These are phyloP conservation scores for Capsicum rhomboideum DNA, from an alignment of 257 asterid genomes.

Conservation along the genomic window DNA sequence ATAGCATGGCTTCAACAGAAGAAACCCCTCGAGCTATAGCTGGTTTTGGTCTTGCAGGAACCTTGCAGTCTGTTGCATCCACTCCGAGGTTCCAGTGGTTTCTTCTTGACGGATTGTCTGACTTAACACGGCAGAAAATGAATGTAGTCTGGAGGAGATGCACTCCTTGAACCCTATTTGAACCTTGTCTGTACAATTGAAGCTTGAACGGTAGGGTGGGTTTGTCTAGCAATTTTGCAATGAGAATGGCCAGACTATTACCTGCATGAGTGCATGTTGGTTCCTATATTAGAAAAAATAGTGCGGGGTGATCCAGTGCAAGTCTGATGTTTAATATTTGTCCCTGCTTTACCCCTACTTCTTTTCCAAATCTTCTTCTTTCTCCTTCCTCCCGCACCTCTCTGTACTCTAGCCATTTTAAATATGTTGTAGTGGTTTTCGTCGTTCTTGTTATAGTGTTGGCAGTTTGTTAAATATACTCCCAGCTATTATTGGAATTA, in stretches of 20 bases:
- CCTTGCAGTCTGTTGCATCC: slow-evolving; percentile 27
- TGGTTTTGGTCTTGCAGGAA: slow-evolving; percentile 20
- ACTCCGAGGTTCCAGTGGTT: slow-evolving; percentile 43
- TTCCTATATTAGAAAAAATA: not conserved
- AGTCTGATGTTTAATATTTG: not conserved
- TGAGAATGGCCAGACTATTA: not conserved
- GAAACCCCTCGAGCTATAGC: slow-evolving; percentile 33
- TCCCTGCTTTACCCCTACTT: not conserved
- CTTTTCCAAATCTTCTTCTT: too few species aligned
- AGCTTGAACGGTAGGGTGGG: not conserved
- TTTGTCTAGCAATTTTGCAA: not conserved
- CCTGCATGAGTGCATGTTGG: not conserved
- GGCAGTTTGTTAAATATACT: too few species aligned
- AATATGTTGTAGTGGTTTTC: not conserved
- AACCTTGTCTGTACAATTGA: not conserved
- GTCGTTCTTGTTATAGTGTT: too few species aligned
- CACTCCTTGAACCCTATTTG: not conserved
- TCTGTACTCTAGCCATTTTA: not conserved
- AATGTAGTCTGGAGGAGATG: not conserved
- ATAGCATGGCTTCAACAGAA: slow-evolving; percentile 9
- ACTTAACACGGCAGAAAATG: not conserved
- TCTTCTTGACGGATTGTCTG: slow-evolving; percentile 19
- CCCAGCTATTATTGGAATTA: too few species aligned
- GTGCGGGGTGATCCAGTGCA: not conserved
- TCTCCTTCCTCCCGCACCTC: not conserved